A percentile compares a stretch with the other conserved stretches of the same genome.
phyloP scores from a whole-genome alignment of 129 eudicot genomes.

The Helianthus annuus region HanXRQr2.0-SUNRISE NC_035433.2:117428825-117429324 shows the following conservation, averaged over 20 bases:
- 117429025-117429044: constrained; percentile 6
- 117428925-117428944: neutral
- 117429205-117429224: neutral
- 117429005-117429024: neutral
- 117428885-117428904: constrained; percentile 10
- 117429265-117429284: no score
- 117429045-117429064: constrained; percentile 29
- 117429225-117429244: neutral
- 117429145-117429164: constrained; percentile 6
- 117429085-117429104: constrained; percentile 45
- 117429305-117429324: no score
- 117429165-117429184: constrained; percentile 23
- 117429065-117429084: constrained; percentile 26
- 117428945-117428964: constrained; percentile 16
- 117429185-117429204: neutral
- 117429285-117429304: no score
- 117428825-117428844: constrained; percentile 1
- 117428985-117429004: constrained; percentile 15
- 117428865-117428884: no score
- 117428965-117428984: neutral
- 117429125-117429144: neutral
- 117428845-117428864: no score
- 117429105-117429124: constrained; percentile 3
- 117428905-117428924: constrained; percentile 18
- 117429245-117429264: neutral